A percentile compares a stretch with the other conserved stretches of the same genome.
These are phyloP conservation scores for Phialophora tarda DNA, from an alignment of 2,329 filamentous ascomycete genomes.

Conservation along the genomic window DNA sequence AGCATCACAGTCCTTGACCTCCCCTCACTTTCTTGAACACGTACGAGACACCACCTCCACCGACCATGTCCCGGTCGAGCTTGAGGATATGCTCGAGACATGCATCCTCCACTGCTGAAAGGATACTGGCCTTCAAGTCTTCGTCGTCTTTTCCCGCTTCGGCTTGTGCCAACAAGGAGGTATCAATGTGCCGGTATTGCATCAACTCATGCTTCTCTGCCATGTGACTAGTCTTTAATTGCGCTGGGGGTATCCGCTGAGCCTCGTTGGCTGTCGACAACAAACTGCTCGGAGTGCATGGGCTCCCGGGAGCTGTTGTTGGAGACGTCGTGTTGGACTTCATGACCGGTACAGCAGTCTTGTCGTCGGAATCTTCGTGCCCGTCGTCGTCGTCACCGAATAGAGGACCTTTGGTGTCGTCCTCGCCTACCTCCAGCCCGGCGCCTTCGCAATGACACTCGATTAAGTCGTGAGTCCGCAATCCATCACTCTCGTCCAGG, in stretches of 20 bases:
- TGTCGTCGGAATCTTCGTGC: slow-evolving; percentile 12
- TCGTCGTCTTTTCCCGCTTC: slow-evolving; percentile 6
- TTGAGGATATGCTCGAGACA: slow-evolving; percentile 37
- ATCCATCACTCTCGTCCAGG: slow-evolving; percentile 64
- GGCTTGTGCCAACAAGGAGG: slow-evolving; percentile 41
- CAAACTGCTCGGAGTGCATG: not conserved
- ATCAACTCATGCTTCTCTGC: slow-evolving; percentile 52
- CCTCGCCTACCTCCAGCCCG: slow-evolving; percentile 45
- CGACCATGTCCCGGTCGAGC: slow-evolving; percentile 30
- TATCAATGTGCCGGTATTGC: slow-evolving; percentile 52
- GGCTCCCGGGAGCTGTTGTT: not conserved
- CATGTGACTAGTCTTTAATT: slow-evolving; percentile 33
- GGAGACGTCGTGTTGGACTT: not conserved
- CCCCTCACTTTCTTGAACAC: slow-evolving; percentile 38
- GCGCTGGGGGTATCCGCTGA: not conserved
- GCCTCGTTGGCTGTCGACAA: slow-evolving; percentile 1
- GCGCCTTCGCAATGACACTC: slow-evolving; percentile 66
- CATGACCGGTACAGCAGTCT: not conserved
- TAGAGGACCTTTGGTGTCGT: slow-evolving; percentile 7
- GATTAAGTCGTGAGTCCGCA: slow-evolving; percentile 72
- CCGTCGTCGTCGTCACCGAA: not conserved
- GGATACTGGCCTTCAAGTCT: slow-evolving; percentile 13
- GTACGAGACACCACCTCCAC: slow-evolving; percentile 35
- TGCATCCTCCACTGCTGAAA: slow-evolving; percentile 31
- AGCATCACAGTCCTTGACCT: slow-evolving; percentile 15